Conservation (phyloP, 768 basidiomycete genomes). For the Panaeolus cyanescens region DNA sequence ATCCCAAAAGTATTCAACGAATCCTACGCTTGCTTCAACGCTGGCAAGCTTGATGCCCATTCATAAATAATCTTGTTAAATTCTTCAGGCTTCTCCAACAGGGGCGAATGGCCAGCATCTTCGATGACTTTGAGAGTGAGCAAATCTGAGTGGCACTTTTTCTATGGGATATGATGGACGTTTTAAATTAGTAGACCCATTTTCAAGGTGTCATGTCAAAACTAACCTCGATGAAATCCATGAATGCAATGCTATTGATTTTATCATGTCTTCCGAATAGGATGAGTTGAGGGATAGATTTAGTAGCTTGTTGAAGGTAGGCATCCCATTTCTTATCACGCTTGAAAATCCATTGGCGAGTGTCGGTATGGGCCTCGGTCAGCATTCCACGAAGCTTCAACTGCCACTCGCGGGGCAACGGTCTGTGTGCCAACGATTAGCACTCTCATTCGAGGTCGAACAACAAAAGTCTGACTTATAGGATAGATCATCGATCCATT, state of each 20-base stretch:
- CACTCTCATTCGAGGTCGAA: not conserved
- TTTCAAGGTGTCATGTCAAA: not conserved
- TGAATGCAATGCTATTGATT: constrained; percentile 7
- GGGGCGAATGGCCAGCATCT: constrained; percentile 2
- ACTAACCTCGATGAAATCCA: constrained; percentile 6
- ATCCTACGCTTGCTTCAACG: not conserved
- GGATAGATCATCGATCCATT: constrained; percentile 1
- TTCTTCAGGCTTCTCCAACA: constrained; percentile 6
- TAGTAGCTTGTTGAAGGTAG: constrained; percentile 6
- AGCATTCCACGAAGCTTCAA: constrained; percentile 6
- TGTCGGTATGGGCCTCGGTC: constrained; percentile 4
- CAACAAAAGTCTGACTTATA: not conserved
- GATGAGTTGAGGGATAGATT: constrained; percentile 4
- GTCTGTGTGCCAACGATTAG: not conserved
- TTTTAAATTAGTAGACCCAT: not conserved
- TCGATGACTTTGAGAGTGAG: constrained; percentile 4
- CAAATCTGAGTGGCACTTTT: constrained; percentile 4
- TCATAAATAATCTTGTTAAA: constrained; percentile 4
- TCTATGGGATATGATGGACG: too few species aligned
- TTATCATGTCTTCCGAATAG: constrained; percentile 6
- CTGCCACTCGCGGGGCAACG: constrained; percentile 3
- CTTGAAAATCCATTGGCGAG: constrained; percentile 9
- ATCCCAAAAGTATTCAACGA: too few species aligned
- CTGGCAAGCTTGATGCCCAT: not conserved
- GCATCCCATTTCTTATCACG: constrained; percentile 7